These are phyloP conservation scores for Rhizophagus prolifer DNA, from an alignment of 192 early-diverging fungal genomes.

Conservation along the genomic window DNA sequence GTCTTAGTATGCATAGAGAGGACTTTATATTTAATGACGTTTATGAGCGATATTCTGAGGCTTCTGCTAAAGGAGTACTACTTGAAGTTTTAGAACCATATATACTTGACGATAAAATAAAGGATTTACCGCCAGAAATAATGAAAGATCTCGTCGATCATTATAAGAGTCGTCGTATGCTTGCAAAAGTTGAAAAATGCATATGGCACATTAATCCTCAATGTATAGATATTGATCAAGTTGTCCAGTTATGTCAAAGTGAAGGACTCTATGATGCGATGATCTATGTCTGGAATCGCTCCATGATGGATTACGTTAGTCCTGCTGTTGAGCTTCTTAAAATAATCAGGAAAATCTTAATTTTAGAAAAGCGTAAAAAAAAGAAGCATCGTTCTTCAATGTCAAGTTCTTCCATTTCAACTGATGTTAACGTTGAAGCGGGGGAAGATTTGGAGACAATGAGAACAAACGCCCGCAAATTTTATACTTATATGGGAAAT, in stretches of 20 bases:
- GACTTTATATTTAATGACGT: constrained; percentile 54
- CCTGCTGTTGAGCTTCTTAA: constrained; percentile 57
- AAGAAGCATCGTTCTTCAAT: constrained; percentile 20
- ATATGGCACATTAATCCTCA: constrained; percentile 60
- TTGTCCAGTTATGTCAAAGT: constrained; percentile 53
- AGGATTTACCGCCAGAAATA: constrained; percentile 54
- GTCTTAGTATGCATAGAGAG: constrained; percentile 52
- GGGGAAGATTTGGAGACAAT: constrained; percentile 29
- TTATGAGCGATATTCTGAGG: constrained; percentile 55
- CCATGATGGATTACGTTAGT: constrained; percentile 60
- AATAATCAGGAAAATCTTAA: constrained; percentile 50
- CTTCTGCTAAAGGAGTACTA: constrained; percentile 48
- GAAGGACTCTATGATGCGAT: constrained; percentile 56
- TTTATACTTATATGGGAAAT: constrained; percentile 54
- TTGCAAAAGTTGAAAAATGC: constrained; percentile 48
- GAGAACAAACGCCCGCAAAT: constrained; percentile 45
- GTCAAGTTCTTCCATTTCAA: neutral
- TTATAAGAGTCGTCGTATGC: constrained; percentile 45
- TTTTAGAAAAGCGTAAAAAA: constrained; percentile 28
- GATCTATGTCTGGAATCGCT: constrained; percentile 63
- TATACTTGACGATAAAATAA: constrained; percentile 53
- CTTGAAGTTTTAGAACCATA: constrained; percentile 52
- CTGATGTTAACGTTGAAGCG: neutral
- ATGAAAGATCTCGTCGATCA: constrained; percentile 59
- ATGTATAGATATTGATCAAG: constrained; percentile 57